A percentile compares a stretch with the other conserved stretches of the same genome.
Evolutionary conservation across 2,329 filamentous ascomycete species (phyloP).

Genomic region (Salinomyces thailandicus): DNA sequence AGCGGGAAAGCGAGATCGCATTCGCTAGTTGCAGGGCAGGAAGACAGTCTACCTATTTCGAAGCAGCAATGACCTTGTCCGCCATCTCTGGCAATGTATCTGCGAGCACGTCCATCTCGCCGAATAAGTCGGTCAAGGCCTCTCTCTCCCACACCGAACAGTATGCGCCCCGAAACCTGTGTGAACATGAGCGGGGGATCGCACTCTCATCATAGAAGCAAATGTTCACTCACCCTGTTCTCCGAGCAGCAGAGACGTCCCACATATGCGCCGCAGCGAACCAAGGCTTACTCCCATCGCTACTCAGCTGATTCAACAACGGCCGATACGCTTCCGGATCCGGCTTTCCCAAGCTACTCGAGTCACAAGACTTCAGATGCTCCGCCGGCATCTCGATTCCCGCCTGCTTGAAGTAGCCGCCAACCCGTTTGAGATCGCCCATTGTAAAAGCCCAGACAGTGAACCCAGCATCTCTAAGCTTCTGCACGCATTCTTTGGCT

Average conservation of each 20-base stretch:
- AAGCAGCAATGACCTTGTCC: constrained; percentile 24
- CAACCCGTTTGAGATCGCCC: constrained; percentile 39
- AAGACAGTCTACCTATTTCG: too few relatives aligned
- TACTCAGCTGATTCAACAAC: constrained; percentile 31
- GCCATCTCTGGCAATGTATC: constrained; percentile 41
- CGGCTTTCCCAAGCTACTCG: constrained; percentile 39
- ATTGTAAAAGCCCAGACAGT: constrained; percentile 46
- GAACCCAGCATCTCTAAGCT: constrained; percentile 38
- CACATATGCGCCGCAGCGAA: constrained; percentile 50
- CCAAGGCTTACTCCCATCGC: constrained; percentile 32
- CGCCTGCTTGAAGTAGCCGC: constrained; percentile 39
- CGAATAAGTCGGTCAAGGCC: constrained; percentile 38
- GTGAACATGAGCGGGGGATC: too few relatives aligned
- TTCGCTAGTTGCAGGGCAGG: too few relatives aligned
- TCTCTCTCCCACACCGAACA: constrained; percentile 44
- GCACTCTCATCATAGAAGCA: too few relatives aligned
- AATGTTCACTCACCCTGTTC: not conserved
- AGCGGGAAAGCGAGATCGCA: too few relatives aligned
- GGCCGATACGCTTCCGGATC: constrained; percentile 37
- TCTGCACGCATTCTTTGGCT: constrained; percentile 32
- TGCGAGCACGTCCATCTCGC: constrained; percentile 40
- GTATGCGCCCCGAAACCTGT: constrained; percentile 42
- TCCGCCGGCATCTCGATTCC: constrained; percentile 40
- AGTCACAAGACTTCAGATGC: constrained; percentile 45
- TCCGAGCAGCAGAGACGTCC: constrained; percentile 43